Base-by-base conservation (phyloP, 2,329 filamentous ascomycete species). In the Fusarium musae region DNA sequence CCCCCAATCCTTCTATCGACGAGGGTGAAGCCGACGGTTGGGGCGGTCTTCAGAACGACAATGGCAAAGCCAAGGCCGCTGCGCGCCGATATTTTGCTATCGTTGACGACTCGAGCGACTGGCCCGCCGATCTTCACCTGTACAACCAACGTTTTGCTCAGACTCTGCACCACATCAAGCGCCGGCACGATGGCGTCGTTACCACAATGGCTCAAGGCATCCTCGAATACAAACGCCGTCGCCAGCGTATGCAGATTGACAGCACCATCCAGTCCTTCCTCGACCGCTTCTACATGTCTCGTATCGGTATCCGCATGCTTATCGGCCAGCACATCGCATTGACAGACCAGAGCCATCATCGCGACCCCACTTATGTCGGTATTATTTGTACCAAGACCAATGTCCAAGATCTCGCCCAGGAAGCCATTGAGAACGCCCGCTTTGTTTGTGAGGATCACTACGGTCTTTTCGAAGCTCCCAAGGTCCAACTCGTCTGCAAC, bases 331-430 rank as follows among this genome's bases (percentile, higher is more conserved):
- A 99, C 86, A 97, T 99, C 79, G 96, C 96, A 67, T 87, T 99
- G 66, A 97, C 95, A 10, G 96, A 98, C 82, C 95, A 98, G 84
- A 93, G 92, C 78, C 92, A 96, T 77, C 91, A 95, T 75, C 91
- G 92, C 71, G 96, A 98, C 82, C 94, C 95, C 42, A 93, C 94
- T 70, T 98, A 99, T 80, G 96, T 99, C 76, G 96, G 96, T 72
- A 98, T 99, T 76, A 99, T 99, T 80, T 99, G 96, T 86, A 99
- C 96, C 69, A 97, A 97, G 85, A 98, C 96, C 32, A 99, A 98
- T 78, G 96, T 99, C 43, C 91, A 91, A 66, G 96, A 99, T 77
- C 90, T 99, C 54, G 96, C 96, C 8, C 92, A 97, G 80, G 96
- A 99, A 84, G 96, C 96, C 68, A 98, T 99, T 79, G 96, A 98